A percentile compares a stretch with the other conserved stretches of the same genome.
These are phyloP conservation scores for Boletus sensibilis DNA, from an alignment of 768 basidiomycete species.

Conservation along the genomic window DNA sequence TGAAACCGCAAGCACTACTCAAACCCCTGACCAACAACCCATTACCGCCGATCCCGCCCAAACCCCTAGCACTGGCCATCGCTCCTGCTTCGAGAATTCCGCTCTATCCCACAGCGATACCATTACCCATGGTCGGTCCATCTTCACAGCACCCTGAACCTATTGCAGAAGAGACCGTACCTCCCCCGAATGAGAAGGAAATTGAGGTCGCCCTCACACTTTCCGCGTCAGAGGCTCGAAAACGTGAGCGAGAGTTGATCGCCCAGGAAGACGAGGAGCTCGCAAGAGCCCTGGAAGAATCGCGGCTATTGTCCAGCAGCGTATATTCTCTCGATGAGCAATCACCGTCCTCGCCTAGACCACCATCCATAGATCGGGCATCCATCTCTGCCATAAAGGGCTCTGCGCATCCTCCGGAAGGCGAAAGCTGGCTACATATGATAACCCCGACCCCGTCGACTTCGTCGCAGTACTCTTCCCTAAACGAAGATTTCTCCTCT, in stretches of 20 bases:
- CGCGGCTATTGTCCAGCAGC: constrained; percentile 30
- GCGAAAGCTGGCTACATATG: constrained; percentile 34
- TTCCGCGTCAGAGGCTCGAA: constrained; percentile 39
- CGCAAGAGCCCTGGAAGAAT: constrained; percentile 59
- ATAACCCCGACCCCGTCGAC: constrained; percentile 28
- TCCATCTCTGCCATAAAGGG: constrained; percentile 17
- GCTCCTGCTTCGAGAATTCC: constrained; percentile 25
- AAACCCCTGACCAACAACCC: constrained; percentile 33
- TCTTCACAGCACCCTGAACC: constrained; percentile 7
- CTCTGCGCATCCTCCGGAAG: constrained; percentile 20
- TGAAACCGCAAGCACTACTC: constrained; percentile 28
- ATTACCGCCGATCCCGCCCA: constrained; percentile 42
- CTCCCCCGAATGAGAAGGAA: constrained; percentile 43
- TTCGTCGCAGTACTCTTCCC: constrained; percentile 15
- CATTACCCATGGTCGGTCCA: constrained; percentile 15
- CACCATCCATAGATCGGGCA: constrained; percentile 13
- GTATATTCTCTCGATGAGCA: constrained; percentile 11
- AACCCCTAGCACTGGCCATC: constrained; percentile 28
- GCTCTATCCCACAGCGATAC: constrained; percentile 35
- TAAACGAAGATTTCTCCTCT: constrained; percentile 29
- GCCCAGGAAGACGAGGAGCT: constrained; percentile 63
- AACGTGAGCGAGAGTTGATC: constrained; percentile 25
- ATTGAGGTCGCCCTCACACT: constrained; percentile 49
- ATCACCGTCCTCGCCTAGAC: constrained; percentile 6
- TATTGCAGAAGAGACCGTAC: constrained; percentile 7